Evolutionary conservation across 306 rosid species (phyloP).

Genomic region (Gynostemma pentaphyllum): DNA sequence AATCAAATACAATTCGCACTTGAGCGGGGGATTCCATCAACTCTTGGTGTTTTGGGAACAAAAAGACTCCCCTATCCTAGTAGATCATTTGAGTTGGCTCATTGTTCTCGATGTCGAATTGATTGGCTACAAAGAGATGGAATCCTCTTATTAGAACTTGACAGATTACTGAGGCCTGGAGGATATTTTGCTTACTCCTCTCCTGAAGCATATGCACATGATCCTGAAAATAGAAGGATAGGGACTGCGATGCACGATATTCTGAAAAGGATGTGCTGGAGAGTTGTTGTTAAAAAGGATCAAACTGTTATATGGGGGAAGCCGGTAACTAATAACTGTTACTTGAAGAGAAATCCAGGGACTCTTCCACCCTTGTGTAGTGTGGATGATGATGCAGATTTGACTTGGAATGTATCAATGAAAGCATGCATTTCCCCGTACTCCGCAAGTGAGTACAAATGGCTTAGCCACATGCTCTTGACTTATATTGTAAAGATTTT

Average conservation of each 20-base stretch:
- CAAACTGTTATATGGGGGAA: conserved; percentile 55
- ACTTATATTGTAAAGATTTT: neutral
- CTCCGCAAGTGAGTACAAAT: conserved; percentile 33
- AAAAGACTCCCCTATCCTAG: conserved; percentile 59
- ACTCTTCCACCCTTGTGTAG: conserved; percentile 32
- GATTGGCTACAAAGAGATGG: conserved; percentile 62
- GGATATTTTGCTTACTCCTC: conserved; percentile 54
- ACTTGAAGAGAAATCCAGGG: conserved; percentile 34
- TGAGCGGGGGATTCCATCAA: conserved; percentile 56
- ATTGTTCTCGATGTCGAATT: conserved; percentile 58
- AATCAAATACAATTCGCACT: conserved; percentile 61
- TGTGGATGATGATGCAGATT: conserved; percentile 31
- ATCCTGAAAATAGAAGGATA: conserved; percentile 37
- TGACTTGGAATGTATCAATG: conserved; percentile 48
- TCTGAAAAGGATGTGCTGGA: conserved; percentile 47
- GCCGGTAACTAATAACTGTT: conserved; percentile 43
- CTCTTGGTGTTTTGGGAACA: conserved; percentile 57
- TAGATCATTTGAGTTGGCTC: conserved; percentile 51
- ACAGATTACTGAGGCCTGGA: conserved; percentile 49
- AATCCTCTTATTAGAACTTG: conserved; percentile 42
- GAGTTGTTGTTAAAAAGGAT: conserved; percentile 32
- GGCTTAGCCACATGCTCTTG: neutral
- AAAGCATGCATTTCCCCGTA: conserved; percentile 40
- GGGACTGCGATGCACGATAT: conserved; percentile 42
- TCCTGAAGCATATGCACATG: conserved; percentile 54